phyloP scores from a whole-genome alignment of 306 rosid genomes.

The Lathyrus tuberosus region DNA sequence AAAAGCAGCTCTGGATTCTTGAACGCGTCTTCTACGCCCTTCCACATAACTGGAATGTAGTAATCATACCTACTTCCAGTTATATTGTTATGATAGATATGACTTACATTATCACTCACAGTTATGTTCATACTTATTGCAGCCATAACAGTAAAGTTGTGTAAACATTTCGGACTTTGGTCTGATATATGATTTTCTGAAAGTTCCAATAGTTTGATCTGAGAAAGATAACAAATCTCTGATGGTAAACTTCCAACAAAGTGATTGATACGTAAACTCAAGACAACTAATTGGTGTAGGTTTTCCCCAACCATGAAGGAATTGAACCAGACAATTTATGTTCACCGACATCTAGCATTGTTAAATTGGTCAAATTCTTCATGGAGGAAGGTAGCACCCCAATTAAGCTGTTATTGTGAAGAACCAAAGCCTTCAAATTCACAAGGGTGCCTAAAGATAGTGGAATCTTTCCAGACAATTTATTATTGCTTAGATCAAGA shows the following conservation, averaged over 20 bases:
- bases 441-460: background rate
- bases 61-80: fast-evolving
- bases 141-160: constrained; percentile 13
- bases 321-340: background rate
- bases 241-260: background rate
- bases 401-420: background rate
- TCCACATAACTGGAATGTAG: constrained; percentile 19
- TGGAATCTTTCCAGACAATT: background rate
- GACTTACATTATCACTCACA: background rate
- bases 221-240: constrained; percentile 5
- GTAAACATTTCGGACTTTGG: background rate
- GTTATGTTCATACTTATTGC: background rate
- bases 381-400: background rate
- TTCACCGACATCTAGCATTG: background rate
- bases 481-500: background rate
- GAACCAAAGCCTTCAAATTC: constrained; percentile 7
- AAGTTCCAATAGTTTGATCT: background rate
- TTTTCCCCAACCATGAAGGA: constrained; percentile 16
- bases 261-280: background rate
- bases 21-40: background rate
- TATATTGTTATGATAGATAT: background rate
- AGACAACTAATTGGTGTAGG: background rate
- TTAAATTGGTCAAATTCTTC: background rate
- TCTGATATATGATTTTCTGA: background rate
- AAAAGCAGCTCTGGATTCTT: constrained; percentile 4